These are phyloP conservation scores for Petasospora fabianii DNA, from an alignment of 1,139 yeast species.

Conservation along the genomic window DNA sequence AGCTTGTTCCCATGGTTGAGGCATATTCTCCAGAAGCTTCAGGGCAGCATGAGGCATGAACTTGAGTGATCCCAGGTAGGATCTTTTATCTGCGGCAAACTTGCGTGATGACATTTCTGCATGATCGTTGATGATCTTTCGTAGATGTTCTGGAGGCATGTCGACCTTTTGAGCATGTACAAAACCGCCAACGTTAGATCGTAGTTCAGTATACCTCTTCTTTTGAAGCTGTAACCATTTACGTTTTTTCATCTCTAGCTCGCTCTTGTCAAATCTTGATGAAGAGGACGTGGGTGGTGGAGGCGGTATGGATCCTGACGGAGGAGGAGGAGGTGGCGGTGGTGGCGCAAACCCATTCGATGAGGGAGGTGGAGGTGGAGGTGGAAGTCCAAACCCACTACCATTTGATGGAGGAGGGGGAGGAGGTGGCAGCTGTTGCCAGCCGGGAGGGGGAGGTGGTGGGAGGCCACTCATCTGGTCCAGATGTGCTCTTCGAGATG, in stretches of 20 bases:
- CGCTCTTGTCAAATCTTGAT: conserved; percentile 25
- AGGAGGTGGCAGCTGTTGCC: conserved; percentile 17
- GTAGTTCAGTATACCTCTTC: conserved; percentile 38
- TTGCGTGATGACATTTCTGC: conserved; percentile 80
- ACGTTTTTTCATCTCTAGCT: conserved; percentile 43
- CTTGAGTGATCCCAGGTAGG: conserved; percentile 87
- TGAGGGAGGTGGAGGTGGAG: conserved; percentile 18
- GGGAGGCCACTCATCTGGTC: conserved; percentile 10
- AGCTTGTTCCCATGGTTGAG: conserved; percentile 95
- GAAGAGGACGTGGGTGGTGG: conserved; percentile 24
- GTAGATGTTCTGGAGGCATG: conserved; percentile 92
- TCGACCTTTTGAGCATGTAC: conserved; percentile 66
- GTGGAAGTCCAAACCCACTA: no score
- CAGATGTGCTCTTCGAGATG: background rate
- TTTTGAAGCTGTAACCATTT: conserved; percentile 71
- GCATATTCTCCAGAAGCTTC: conserved; percentile 91
- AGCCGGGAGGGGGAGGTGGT: conserved; percentile 21
- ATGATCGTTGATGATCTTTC: conserved; percentile 81
- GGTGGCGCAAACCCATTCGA: conserved; percentile 6
- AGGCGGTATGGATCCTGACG: conserved; percentile 6
- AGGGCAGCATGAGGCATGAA: conserved; percentile 94
- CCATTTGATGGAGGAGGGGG: conserved; percentile 14
- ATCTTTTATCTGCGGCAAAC: conserved; percentile 82
- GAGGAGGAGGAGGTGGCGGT: conserved; percentile 18
- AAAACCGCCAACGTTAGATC: conserved; percentile 32